Percentiles rank a stretch among this genome's conserved stretches.
phyloP scores from a whole-genome alignment of 345 rosid species.

The Aquilaria sinensis region DNA sequence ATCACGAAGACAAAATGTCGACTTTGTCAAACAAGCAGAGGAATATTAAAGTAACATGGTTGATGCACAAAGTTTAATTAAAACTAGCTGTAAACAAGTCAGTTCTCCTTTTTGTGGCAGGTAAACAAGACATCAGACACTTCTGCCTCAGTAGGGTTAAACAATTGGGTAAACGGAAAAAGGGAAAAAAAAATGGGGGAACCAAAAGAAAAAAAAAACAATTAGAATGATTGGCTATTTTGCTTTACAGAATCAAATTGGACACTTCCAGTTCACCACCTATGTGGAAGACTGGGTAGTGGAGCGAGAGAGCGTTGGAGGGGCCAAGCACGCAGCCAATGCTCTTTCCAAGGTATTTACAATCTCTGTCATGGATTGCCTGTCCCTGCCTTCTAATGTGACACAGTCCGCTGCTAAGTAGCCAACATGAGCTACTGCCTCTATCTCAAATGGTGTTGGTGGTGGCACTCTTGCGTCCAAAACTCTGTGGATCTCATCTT shows the following conservation, averaged over 20 bases:
- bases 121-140: neutral
- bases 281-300: conserved; percentile 27
- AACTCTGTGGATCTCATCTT: conserved; percentile 60
- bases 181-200: neutral
- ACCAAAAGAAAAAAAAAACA: no score
- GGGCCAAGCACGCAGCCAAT: conserved; percentile 35
- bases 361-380: conserved; percentile 62
- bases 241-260: conserved; percentile 1
- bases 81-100: neutral
- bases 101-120: neutral
- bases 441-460: conserved; percentile 71
- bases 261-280: neutral
- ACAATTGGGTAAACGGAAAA: neutral
- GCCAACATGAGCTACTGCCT: conserved; percentile 54
- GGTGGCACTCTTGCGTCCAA: conserved; percentile 59
- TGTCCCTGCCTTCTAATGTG: conserved; percentile 33
- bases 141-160: neutral
- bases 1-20: neutral
- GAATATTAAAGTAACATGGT: no score
- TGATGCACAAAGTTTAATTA: no score
- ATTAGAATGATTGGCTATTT: neutral
- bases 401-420: conserved; percentile 61
- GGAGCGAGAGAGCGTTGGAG: conserved; percentile 29
- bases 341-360: conserved; percentile 51
- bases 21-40: conserved; percentile 1